Evolutionary conservation across 192 early-diverging fungal species (phyloP).

Genomic region (Coemansia biformis): DNA sequence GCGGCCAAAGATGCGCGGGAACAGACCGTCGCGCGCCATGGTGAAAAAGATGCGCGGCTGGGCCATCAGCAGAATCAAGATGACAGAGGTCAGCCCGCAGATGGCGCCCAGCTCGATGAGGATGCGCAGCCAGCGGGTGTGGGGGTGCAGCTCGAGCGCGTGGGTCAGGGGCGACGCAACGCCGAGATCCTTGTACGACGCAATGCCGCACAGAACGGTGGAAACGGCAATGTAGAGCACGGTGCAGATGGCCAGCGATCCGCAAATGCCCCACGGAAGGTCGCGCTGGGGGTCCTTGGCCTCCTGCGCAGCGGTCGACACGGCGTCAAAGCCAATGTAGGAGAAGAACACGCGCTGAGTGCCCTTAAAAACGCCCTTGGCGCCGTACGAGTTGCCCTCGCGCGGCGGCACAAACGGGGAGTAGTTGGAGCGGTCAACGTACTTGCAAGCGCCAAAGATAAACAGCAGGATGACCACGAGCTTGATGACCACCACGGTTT

Average conservation of each 20-base stretch:
- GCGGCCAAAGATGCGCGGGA: conserved; percentile 66
- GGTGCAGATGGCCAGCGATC: conserved; percentile 70
- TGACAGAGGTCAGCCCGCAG: conserved; percentile 71
- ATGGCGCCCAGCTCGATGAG: conserved; percentile 75
- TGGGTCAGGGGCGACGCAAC: conserved; percentile 55
- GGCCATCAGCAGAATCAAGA: conserved; percentile 66
- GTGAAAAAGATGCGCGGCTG: conserved; percentile 85
- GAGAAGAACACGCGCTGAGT: conserved; percentile 72
- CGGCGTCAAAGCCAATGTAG: conserved; percentile 86
- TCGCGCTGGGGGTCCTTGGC: conserved; percentile 71
- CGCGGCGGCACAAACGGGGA: conserved; percentile 71
- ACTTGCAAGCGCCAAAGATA: conserved; percentile 69
- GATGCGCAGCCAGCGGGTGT: conserved; percentile 66
- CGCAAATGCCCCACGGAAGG: conserved; percentile 83
- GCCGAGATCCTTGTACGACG: conserved; percentile 52
- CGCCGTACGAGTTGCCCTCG: conserved; percentile 58
- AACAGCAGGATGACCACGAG: conserved; percentile 68
- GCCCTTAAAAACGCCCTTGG: conserved; percentile 63
- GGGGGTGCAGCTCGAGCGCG: conserved; percentile 29
- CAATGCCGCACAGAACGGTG: conserved; percentile 69
- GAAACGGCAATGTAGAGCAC: conserved; percentile 71
- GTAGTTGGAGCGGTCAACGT: conserved; percentile 67
- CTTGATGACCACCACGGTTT: conserved; percentile 67
- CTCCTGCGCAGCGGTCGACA: conserved; percentile 83
- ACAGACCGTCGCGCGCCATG: conserved; percentile 83